phyloP scores from a whole-genome alignment of 1,139 yeast genomes.

The Kodamaea derodonti region DNA sequence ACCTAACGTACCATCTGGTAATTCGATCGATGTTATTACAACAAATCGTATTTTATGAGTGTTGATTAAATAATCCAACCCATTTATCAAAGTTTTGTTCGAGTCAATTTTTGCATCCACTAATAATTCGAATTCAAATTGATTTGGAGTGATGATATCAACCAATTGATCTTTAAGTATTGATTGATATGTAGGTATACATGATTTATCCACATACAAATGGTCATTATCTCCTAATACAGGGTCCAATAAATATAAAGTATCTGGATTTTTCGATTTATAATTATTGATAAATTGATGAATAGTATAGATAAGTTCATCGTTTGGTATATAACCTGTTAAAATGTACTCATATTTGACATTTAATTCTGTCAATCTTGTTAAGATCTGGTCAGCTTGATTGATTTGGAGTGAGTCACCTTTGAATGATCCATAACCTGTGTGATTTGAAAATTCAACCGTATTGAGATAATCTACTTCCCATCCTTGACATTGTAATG shows the following conservation, averaged over 20 bases:
- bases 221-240: constrained; percentile 92
- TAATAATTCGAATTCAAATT: constrained; percentile 78
- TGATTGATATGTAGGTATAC: constrained; percentile 61
- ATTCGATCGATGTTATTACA: constrained; percentile 58
- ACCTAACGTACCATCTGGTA: constrained; percentile 3
- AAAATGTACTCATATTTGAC: constrained; percentile 16
- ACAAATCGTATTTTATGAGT: constrained; percentile 54
- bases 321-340: constrained; percentile 37
- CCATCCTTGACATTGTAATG: constrained; percentile 43
- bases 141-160: constrained; percentile 82
- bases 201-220: constrained; percentile 70
- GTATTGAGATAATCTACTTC: constrained; percentile 42
- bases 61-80: constrained; percentile 48
- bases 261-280: constrained; percentile 15
- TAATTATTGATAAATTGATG: constrained; percentile 9
- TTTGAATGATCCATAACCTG: constrained; percentile 41
- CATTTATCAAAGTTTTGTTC: constrained; percentile 35
- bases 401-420: constrained; percentile 19
- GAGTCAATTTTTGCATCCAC: constrained; percentile 49
- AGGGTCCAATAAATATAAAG: constrained; percentile 74
- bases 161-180: constrained; percentile 51
- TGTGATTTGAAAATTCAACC: constrained; percentile 41
- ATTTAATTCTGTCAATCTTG: constrained; percentile 4
- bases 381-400: constrained; percentile 10
- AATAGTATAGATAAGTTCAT: constrained; percentile 23